Conservation (phyloP, 148 eudicot genomes). For the Nyssa sinensis region DNA sequence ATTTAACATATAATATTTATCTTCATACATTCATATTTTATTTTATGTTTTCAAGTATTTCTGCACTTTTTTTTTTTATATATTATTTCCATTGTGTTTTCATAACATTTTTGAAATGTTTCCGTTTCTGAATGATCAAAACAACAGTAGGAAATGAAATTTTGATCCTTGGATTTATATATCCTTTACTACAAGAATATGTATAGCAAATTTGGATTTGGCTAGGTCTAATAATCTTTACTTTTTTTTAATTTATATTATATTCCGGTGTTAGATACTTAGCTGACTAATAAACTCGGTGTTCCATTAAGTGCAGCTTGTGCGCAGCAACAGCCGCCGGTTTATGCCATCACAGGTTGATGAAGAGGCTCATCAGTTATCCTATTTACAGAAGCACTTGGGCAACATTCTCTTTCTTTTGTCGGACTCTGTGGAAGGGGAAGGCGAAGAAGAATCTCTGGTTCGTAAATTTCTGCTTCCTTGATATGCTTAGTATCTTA, state of each 20-base stretch:
- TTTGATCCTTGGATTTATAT: too few relatives aligned
- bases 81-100: too few relatives aligned
- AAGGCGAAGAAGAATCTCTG: slow-evolving; percentile 54
- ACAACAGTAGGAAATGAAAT: too few relatives aligned
- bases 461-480: slow-evolving; percentile 40
- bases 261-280: not conserved
- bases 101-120: too few relatives aligned
- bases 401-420: slow-evolving; percentile 82
- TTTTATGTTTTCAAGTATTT: too few relatives aligned
- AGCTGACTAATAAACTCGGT: not conserved
- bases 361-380: slow-evolving; percentile 97
- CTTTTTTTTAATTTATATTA: not conserved
- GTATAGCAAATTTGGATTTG: not conserved
- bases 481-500: too few relatives aligned
- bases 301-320: slow-evolving; percentile 58
- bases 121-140: too few relatives aligned
- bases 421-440: slow-evolving; percentile 79
- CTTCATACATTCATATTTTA: too few relatives aligned
- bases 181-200: not conserved
- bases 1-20: too few relatives aligned
- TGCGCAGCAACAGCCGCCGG: slow-evolving; percentile 89
- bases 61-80: too few relatives aligned
- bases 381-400: slow-evolving; percentile 91
- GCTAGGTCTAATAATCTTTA: not conserved
- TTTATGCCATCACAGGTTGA: slow-evolving; percentile 97